Evolutionary conservation across 257 asterid species (phyloP).

Genomic region (Craterostigma plantagineum): DNA sequence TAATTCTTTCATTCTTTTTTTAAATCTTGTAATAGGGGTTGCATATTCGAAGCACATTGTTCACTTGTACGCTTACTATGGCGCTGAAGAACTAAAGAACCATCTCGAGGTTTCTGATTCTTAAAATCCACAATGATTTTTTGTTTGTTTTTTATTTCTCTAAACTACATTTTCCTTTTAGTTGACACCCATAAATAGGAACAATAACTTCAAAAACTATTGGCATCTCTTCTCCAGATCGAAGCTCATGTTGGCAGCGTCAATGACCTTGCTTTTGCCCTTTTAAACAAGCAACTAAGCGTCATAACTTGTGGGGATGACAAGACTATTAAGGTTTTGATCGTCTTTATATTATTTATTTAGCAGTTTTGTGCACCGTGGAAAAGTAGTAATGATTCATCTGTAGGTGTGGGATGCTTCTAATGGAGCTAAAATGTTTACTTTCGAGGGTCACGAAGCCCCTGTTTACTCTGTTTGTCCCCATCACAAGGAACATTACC

Average conservation of each 20-base stretch:
- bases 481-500: conserved; percentile 20
- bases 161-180: no score
- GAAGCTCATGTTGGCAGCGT: conserved; percentile 52
- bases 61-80: conserved; percentile 65
- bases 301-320: conserved; percentile 65
- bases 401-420: conserved; percentile 42
- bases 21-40: conserved; percentile 38
- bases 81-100: conserved; percentile 65
- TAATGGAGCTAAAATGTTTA: conserved; percentile 22
- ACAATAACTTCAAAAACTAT: no score
- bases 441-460: conserved; percentile 33
- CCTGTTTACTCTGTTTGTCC: conserved; percentile 38
- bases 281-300: conserved; percentile 25
- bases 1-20: conserved; percentile 2
- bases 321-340: conserved; percentile 42
- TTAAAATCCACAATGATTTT: conserved; percentile 5
- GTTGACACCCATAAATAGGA: no score
- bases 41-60: conserved; percentile 85
- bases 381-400: background rate
- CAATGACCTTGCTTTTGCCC: conserved; percentile 47
- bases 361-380: background rate
- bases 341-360: background rate
- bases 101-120: conserved; percentile 53
- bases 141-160: no score
- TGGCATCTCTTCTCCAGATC: conserved; percentile 23